Percentiles rank a stretch among this genome's conserved stretches.
These are phyloP conservation scores for Colletotrichum tropicicola DNA, from an alignment of 2,329 filamentous ascomycete species.

Conservation along the genomic window DNA sequence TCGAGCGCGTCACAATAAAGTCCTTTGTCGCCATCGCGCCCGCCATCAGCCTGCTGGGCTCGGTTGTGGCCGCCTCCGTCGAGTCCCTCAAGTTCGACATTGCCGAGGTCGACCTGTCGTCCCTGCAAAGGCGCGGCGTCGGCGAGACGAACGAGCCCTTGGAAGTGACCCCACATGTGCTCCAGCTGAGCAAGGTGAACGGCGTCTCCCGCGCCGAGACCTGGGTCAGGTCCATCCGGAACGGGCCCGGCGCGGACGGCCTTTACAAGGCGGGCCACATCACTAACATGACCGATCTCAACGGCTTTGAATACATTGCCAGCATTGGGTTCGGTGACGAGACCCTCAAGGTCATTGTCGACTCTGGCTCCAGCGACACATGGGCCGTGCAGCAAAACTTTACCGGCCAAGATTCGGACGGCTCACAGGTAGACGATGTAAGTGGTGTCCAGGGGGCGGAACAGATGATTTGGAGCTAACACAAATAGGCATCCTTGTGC, in stretches of 20 bases:
- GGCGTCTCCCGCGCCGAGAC: not conserved
- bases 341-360: constrained; percentile 48
- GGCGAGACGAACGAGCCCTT: not conserved
- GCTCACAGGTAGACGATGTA: not conserved
- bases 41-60: not conserved
- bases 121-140: not conserved
- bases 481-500: constrained; percentile 24
- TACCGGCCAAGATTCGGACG: constrained; percentile 40
- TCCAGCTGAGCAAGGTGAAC: not conserved
- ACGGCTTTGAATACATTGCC: constrained; percentile 8
- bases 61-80: not conserved
- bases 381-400: constrained; percentile 49
- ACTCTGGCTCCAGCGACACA: constrained; percentile 58
- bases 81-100: not conserved
- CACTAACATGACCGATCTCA: constrained; percentile 1
- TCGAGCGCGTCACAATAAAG: not conserved
- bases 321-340: constrained; percentile 40
- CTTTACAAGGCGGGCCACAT: not conserved
- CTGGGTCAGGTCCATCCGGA: not conserved
- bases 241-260: not conserved
- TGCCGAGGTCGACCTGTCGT: not conserved
- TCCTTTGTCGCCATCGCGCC: not conserved
- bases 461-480: not conserved
- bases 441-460: not conserved
- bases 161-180: not conserved